Evolutionary conservation across 164 flowering plant species (phyloP).

Genomic region (Vitis rotundifolia): DNA sequence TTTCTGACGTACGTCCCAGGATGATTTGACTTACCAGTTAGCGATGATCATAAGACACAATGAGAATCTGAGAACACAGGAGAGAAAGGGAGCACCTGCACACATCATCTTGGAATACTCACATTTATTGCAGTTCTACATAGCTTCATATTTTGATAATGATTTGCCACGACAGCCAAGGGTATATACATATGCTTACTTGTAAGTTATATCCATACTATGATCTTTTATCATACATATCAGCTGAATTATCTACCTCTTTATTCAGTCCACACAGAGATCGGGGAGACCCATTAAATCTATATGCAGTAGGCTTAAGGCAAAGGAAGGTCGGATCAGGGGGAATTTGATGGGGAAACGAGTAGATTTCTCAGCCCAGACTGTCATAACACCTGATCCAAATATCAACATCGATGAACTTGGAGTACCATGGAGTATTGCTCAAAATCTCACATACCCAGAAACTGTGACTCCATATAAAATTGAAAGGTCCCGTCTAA

Average conservation of each 20-base stretch:
- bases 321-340: constrained; percentile 97
- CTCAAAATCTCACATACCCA: constrained; percentile 92
- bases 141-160: constrained; percentile 97
- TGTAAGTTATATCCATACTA: neutral
- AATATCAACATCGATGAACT: constrained; percentile 93
- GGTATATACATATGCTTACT: constrained; percentile 35
- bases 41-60: constrained; percentile 96
- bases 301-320: constrained; percentile 95
- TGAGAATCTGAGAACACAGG: constrained; percentile 87
- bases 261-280: constrained; percentile 85
- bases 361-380: constrained; percentile 98
- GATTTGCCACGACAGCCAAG: constrained; percentile 98
- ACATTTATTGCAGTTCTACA: constrained; percentile 90
- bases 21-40: constrained; percentile 93
- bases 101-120: constrained; percentile 96
- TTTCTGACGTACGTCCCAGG: constrained; percentile 42
- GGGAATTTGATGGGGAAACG: constrained; percentile 99
- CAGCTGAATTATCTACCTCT: neutral
- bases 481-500: constrained; percentile 70
- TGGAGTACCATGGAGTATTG: constrained; percentile 99
- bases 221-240: neutral
- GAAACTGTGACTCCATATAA: constrained; percentile 99
- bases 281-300: constrained; percentile 98
- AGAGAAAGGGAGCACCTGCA: constrained; percentile 96
- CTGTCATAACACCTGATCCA: constrained; percentile 98